Evolutionary conservation across 805 yeast genomes (phyloP), one percentile per base, ranked within the genome.

Genomic region (Yamadazyma phyllophila): DNA sequence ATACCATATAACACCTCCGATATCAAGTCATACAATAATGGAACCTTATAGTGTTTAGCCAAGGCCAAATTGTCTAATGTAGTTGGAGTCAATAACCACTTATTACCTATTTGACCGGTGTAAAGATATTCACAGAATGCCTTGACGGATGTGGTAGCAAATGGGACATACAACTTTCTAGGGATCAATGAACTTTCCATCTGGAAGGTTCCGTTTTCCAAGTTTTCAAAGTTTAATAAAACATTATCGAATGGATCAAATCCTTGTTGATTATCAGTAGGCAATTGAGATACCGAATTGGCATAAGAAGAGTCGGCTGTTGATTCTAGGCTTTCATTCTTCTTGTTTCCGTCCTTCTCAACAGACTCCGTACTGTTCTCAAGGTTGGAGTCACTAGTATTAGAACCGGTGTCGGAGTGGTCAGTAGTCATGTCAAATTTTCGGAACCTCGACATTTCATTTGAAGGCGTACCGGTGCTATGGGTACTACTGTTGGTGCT

Each of bases 61-160:
- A 83, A 71, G 29, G 81, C 60, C 52, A 85, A 67, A 39, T 82
- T 72, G 52, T 85, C 89, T 33, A 85, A 69, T 0, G 85, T 77
- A 0, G 86, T 81, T 0, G 94, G 92, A 1, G 78, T 69, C 33
- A 86, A 63, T n/a, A 74, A 63, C 92, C 92, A 85, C 54, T 78
- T 82, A 43, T 83, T 80, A 20, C 88, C 88, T 16, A 87, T 78
- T 61, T 85, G 90, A 1, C 94, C 95, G 4, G 91, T 86, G 56
- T 83, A 85, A 45, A 87, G 69, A 59, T 81, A 87, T 57, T 86
- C 94, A 24, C 83, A 69, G 51, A 85, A 77, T 2, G 89, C 89
- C 45, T 73, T 73, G 12, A 85, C 78, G 0, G 88, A 77, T 1
- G 67, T 59, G 1, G 83, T 80, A 2, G 81, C 61, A 64, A 82